Percentiles rank a stretch among this genome's conserved stretches.
phyloP scores from a whole-genome alignment of 1,284 basidiomycete species.

The Schizopora paradoxa region DNA sequence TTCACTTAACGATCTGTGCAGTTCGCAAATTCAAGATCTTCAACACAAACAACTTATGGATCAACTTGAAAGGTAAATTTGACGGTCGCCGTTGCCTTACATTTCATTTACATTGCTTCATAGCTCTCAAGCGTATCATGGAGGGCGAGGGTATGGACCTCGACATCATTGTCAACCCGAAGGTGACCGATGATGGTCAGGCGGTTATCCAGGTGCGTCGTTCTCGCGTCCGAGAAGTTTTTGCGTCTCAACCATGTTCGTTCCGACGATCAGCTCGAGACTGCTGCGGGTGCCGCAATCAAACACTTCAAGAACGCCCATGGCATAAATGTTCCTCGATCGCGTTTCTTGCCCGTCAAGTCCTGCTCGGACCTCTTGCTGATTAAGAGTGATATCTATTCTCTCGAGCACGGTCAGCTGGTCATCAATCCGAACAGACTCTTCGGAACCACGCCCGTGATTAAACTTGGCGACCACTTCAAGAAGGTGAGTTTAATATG shows the following conservation, averaged over 20 bases:
- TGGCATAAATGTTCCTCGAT: slow-evolving; percentile 97
- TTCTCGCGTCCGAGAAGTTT: not conserved
- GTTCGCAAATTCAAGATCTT: slow-evolving; percentile 93
- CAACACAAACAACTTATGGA: slow-evolving; percentile 98
- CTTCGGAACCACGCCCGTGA: slow-evolving; percentile 94
- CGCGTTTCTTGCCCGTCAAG: slow-evolving; percentile 96
- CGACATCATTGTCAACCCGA: slow-evolving; percentile 94
- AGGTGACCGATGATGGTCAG: slow-evolving; percentile 82
- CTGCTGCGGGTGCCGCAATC: slow-evolving; percentile 95
- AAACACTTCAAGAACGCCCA: slow-evolving; percentile 95
- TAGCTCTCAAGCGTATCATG: slow-evolving; percentile 90
- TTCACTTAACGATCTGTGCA: slow-evolving; percentile 26
- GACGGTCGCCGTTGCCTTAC: not conserved
- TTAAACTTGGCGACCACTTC: slow-evolving; percentile 94
- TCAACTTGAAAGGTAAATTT: slow-evolving; percentile 72
- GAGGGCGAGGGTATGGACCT: slow-evolving; percentile 88
- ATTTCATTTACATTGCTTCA: slow-evolving; percentile 14
- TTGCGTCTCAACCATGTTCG: not conserved
- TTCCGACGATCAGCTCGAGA: slow-evolving; percentile 80
- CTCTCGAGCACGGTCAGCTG: slow-evolving; percentile 89
- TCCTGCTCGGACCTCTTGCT: slow-evolving; percentile 87
- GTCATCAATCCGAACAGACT: slow-evolving; percentile 86
- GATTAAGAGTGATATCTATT: slow-evolving; percentile 98
- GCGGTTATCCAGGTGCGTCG: slow-evolving; percentile 64
- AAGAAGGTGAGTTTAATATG: slow-evolving; percentile 51